Evolutionary conservation across 768 basidiomycete genomes (phyloP).

Genomic region (Tricholoma hemisulphureum): DNA sequence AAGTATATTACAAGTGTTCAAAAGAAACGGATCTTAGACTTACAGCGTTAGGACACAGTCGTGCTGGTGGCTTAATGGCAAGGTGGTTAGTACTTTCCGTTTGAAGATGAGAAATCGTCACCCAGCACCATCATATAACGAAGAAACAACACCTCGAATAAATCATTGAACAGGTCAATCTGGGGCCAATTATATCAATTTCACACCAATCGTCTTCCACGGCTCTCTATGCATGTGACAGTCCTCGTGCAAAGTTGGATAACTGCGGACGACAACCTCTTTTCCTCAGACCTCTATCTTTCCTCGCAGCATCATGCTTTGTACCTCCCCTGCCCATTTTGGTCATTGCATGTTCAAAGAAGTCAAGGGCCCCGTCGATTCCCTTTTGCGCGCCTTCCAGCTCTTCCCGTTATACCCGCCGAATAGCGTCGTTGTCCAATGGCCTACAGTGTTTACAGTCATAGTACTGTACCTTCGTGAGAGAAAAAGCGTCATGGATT

Average conservation of each 20-base stretch:
- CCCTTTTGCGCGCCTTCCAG: slow-evolving; percentile 36
- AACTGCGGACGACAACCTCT: slow-evolving; percentile 57
- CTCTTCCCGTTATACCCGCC: slow-evolving; percentile 26
- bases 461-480: slow-evolving; percentile 58
- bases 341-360: slow-evolving; percentile 57
- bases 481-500: slow-evolving; percentile 53
- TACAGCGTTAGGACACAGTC: slow-evolving; percentile 65
- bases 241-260: slow-evolving; percentile 64
- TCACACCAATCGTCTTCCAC: slow-evolving; percentile 44
- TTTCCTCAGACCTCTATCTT: slow-evolving; percentile 18
- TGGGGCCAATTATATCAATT: slow-evolving; percentile 66
- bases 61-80: slow-evolving; percentile 58
- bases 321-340: slow-evolving; percentile 54
- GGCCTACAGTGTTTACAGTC: slow-evolving; percentile 63
- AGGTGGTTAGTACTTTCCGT: slow-evolving; percentile 49
- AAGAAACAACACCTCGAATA: slow-evolving; percentile 47
- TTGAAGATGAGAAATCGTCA: slow-evolving; percentile 27
- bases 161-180: slow-evolving; percentile 55
- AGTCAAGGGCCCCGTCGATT: slow-evolving; percentile 51
- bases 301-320: slow-evolving; percentile 36
- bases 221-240: slow-evolving; percentile 51
- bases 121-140: slow-evolving; percentile 6
- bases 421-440: slow-evolving; percentile 65
- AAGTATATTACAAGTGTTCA: background rate
- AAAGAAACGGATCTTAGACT: slow-evolving; percentile 26